Evolutionary conservation across 257 asterid genomes (phyloP).

Genomic region (Scutellaria galericulata): DNA sequence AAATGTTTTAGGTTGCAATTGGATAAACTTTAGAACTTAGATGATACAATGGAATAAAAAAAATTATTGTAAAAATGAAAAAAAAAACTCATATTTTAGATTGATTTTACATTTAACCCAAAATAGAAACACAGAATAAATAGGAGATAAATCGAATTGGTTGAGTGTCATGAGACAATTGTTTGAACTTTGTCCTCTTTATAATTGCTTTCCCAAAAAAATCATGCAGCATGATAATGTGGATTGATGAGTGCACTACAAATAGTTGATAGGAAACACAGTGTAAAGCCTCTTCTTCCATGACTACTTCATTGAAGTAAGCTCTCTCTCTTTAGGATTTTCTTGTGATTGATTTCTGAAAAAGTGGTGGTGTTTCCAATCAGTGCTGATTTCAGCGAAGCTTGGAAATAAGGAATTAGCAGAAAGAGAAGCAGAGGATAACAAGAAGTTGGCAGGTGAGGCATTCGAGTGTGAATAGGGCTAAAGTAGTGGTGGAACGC

Average conservation of each 20-base stretch:
- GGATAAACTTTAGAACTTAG: no score
- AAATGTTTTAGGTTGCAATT: no score
- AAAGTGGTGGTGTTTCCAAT: slow-evolving; percentile 11
- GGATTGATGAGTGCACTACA: slow-evolving; percentile 15
- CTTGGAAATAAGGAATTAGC: slow-evolving; percentile 70
- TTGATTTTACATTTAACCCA: no score
- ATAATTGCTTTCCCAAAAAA: not conserved
- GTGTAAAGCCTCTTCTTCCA: slow-evolving; percentile 82
- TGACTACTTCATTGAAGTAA: slow-evolving; percentile 85
- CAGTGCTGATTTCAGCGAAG: slow-evolving; percentile 63
- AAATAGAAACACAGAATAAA: no score
- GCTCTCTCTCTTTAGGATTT: not conserved
- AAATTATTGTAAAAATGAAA: no score
- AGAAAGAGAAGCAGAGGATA: slow-evolving; percentile 85
- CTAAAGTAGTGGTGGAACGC: slow-evolving; percentile 75
- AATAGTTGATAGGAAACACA: not conserved
- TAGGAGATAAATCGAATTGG: no score
- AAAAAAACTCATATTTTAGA: no score
- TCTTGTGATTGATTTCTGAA: not conserved
- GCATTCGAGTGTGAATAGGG: slow-evolving; percentile 69
- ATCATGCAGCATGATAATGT: not conserved
- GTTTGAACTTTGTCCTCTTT: no score
- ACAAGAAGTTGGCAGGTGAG: slow-evolving; percentile 73
- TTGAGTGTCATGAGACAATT: no score
- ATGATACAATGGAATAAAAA: no score